These are phyloP conservation scores for Linnemannia elongata DNA, from an alignment of 192 early-diverging fungal genomes.

Conservation along the genomic window DNA sequence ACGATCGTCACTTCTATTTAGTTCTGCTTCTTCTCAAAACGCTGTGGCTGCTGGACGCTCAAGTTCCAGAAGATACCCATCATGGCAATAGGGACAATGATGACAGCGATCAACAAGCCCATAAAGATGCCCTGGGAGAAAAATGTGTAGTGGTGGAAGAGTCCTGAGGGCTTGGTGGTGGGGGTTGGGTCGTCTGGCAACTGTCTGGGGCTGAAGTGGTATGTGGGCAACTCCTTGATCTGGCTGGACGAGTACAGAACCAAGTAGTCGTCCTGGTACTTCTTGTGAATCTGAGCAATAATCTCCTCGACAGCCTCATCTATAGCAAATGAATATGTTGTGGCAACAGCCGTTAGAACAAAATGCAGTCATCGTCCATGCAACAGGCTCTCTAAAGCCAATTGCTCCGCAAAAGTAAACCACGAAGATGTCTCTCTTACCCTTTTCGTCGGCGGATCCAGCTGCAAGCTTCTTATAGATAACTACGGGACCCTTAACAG, in stretches of 20 bases:
- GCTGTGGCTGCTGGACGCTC: constrained; percentile 50
- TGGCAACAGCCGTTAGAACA: not conserved
- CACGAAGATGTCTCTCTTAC: not conserved
- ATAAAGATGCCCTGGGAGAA: constrained; percentile 56
- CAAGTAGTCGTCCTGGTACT: constrained; percentile 37
- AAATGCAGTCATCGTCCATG: too few species aligned
- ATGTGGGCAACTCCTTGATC: constrained; percentile 34
- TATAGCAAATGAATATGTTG: not conserved
- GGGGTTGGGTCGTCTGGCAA: constrained; percentile 39
- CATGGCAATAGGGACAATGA: constrained; percentile 38
- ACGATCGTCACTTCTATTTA: not conserved
- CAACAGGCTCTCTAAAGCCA: not conserved
- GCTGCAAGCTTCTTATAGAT: constrained; percentile 41
- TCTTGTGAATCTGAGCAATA: constrained; percentile 21
- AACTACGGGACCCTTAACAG: constrained; percentile 25
- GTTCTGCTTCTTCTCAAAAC: constrained; percentile 57
- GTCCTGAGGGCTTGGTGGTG: constrained; percentile 21
- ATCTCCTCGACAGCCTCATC: constrained; percentile 18
- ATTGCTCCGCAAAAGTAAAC: not conserved
- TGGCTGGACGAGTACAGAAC: constrained; percentile 52
- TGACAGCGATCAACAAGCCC: constrained; percentile 39
- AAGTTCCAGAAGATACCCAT: constrained; percentile 53
- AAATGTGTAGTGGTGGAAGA: constrained; percentile 53
- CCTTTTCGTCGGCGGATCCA: constrained; percentile 28
- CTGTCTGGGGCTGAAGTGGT: constrained; percentile 32